phyloP scores from a whole-genome alignment of 2,329 filamentous ascomycete genomes.

The Sporothrix globosa region DNA sequence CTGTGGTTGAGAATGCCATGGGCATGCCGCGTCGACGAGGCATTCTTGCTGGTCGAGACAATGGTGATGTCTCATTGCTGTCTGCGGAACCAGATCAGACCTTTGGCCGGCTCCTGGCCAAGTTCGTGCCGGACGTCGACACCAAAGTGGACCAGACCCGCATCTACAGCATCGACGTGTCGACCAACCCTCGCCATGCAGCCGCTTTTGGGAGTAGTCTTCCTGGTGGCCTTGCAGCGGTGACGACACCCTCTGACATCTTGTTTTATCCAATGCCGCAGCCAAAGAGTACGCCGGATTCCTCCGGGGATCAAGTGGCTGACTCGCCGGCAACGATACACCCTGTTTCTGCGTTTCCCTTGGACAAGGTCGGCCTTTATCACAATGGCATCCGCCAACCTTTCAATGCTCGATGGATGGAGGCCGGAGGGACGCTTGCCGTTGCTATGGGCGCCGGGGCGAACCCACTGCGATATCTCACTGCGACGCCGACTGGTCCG shows the following conservation, averaged over 20 bases:
- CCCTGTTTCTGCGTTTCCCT: conserved; percentile 37
- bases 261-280: conserved; percentile 43
- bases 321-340: neutral
- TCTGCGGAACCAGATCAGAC: conserved; percentile 44
- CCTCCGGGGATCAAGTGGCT: neutral
- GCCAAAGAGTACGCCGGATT: conserved; percentile 28
- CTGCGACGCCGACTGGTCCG: conserved; percentile 51
- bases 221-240: conserved; percentile 40
- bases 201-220: conserved; percentile 13
- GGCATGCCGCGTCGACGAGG: conserved; percentile 40
- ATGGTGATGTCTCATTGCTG: conserved; percentile 53
- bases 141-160: conserved; percentile 56
- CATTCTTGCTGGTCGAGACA: conserved; percentile 54
- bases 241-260: conserved; percentile 42
- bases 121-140: conserved; percentile 59
- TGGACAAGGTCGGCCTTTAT: conserved; percentile 34
- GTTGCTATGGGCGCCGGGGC: conserved; percentile 50
- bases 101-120: conserved; percentile 31
- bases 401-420: conserved; percentile 52
- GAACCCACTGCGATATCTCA: conserved; percentile 52
- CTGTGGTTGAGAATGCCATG: conserved; percentile 46
- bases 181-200: neutral
- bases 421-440: conserved; percentile 50
- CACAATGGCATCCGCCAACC: conserved; percentile 34
- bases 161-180: conserved; percentile 45